Base-by-base conservation (phyloP, 1,284 basidiomycete species). In the Pterula multifida region DNA sequence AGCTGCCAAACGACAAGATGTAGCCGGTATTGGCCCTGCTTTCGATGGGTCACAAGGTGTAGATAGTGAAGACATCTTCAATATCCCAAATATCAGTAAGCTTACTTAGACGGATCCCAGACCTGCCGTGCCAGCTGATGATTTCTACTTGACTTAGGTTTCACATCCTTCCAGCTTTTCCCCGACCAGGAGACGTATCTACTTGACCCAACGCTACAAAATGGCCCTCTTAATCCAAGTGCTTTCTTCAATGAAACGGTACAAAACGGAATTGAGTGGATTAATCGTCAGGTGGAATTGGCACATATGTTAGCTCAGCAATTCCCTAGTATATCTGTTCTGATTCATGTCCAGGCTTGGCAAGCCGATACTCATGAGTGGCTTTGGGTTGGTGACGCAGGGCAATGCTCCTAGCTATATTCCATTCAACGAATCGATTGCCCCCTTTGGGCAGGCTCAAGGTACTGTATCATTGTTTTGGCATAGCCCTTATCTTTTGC, bases 41-140 rank as follows among this genome's bases (percentile, higher is more conserved):
- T 79, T 75, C 53, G 75, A 83, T 58, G 81, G 82, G 1, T 68
- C 73, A 9, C 65, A 66, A 26, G 81, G 81, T 44, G 78, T 85
- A n/a, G 81, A 85, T 58, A 76, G 73, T 51, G 72, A 80, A 56
- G 82, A 85, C 55, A 79, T 85, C 50, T 55, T 71, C 50, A 75
- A 68, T 56, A 76, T 78, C 21, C 39, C 39, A 9, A 19, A 6
- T 4, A 42, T 42, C 39, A 42, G 39, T 42, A 22, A 6, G 21
- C 19, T 9, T 6, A 42, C n/a, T 6, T n/a, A n/a, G n/a, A 17
- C 19, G 39, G 19, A 24, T 19, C 19, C 23, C 9, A 44, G 11
- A 44, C 6, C 19, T 47, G 23, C 26, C 24, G 6, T 13, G 9
- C 45, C 22, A 6, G 45, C 19, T 28, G 23, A 47, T 23, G 13